Base-by-base conservation (phyloP, 805 yeast genomes). In the Brettanomyces sp. region DNA sequence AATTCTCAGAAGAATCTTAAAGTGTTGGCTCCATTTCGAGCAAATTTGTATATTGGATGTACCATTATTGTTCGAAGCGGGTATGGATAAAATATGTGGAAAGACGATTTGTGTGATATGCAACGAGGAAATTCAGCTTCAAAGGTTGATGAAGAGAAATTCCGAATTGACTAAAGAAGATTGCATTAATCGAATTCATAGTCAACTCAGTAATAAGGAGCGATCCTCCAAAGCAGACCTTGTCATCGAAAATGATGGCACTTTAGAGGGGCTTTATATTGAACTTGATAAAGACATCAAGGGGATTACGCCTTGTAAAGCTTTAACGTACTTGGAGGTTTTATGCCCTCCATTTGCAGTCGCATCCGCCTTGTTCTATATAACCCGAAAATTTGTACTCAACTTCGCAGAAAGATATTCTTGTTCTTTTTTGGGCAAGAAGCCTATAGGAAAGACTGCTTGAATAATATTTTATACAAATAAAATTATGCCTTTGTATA, bases 31-130 rank as follows among this genome's bases (percentile, higher is more conserved):
- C 12, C 50, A 60, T 8, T 78, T 87, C 12, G 58, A 77, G 39
- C 61, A 69, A 12, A 54, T 88, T 57, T 89, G 88, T 3, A 66
- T 93, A 0, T 63, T 93, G 42, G 99, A 93, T 57, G 91, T 95
- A 3, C 99, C 99, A 1, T 67, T 93, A 36, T 66, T 93, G 18
- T 93, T 86, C 62, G 99, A 93, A 61, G 74, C 88, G 34, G 77
- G 79, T 1, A 68, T 91, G 53, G 80, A 87, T 57, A 55, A 59
- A 41, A 65, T 82, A 23, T 91, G 98, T 59, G 95, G 93, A 0
- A 59, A 68, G 8, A 75, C 82, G 0, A 61, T 91, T 3, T 80
- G 85, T 13, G 87, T 90, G 0, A 63, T 81, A 0, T 85, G 95
- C 52, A 66, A 69, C 11, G 66, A 66, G 21, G 73, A 74, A 1